Evolutionary conservation across 768 basidiomycete species (phyloP), one percentile per base, ranked within the genome.

Genomic region (Hebeloma cylindrosporum): DNA sequence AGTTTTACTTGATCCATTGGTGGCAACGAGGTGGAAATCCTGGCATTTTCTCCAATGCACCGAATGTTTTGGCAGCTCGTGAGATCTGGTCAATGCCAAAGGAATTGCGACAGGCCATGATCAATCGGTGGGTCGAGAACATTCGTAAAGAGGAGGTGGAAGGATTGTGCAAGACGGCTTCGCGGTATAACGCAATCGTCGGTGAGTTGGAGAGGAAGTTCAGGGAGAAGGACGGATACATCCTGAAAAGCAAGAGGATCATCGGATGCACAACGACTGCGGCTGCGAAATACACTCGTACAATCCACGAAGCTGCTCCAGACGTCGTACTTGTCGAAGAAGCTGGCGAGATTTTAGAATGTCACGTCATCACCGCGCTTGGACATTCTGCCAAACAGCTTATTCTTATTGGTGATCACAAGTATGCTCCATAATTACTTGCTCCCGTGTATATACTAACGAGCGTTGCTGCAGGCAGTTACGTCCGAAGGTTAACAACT

Each of bases 351-450:
- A 85, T 85, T 32, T 58, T 86, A 2, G 84, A 85, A 54, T 80
- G 78, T 45, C 84, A 86, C 52, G 63, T 83, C 27, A 49, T 86
- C 28, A 82, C 82, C 0, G 75, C 85, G 0, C 61, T 86, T 3
- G 73, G 74, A 0, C 45, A 46, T 2, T 45, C 65, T 1, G 75
- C 75, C 0, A 60, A 64, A 3, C 81, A 84, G 22, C 56, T 85
- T 40, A 77, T 86, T 51, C 65, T 87, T 4, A 86, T 87, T 22
- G 84, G 84, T 0, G 85, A 87, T 53, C 85, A 86, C 60, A 78
- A 85, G 85, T 84, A 62, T 10, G 77, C 61, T 16, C 10, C 27
- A 28, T 34, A 26, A 18, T n/a, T 31, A 8, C 34, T n/a, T 20
- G 30, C 25, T 11, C 4, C 8, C 7, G 5, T n/a, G 4, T 18